These are phyloP conservation scores for Debaryomyces hansenii DNA, from an alignment of 805 yeast genomes.

Conservation along the genomic window DNA sequence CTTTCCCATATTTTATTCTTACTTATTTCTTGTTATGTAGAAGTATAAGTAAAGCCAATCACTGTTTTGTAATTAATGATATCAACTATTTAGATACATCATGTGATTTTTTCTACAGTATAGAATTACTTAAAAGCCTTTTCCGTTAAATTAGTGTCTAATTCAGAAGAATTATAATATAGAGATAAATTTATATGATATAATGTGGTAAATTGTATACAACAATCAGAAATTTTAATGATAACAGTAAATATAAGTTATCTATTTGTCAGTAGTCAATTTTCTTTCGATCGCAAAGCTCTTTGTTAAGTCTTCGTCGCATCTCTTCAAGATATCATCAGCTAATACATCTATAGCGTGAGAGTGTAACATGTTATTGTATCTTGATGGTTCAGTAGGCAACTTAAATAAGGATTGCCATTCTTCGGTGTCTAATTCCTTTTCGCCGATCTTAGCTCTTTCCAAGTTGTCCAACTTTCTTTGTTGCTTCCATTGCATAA, in stretches of 20 bases:
- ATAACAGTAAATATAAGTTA: not conserved
- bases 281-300: slow-evolving; percentile 59
- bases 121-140: not conserved
- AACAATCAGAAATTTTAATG: not conserved
- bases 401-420: slow-evolving; percentile 67
- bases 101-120: too few species aligned
- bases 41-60: not conserved
- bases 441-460: slow-evolving; percentile 58
- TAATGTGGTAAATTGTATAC: not conserved
- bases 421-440: slow-evolving; percentile 55
- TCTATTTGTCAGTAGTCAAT: slow-evolving; percentile 27
- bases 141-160: not conserved
- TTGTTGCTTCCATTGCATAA: slow-evolving; percentile 73
- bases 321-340: slow-evolving; percentile 67
- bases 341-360: slow-evolving; percentile 71
- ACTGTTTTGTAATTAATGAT: too few species aligned
- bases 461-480: slow-evolving; percentile 64
- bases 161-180: not conserved
- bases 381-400: slow-evolving; percentile 74
- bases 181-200: not conserved
- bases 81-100: too few species aligned
- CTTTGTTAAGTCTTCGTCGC: slow-evolving; percentile 65
- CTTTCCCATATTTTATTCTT: slow-evolving; percentile 22
- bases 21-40: not conserved
- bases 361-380: slow-evolving; percentile 66